Base-by-base conservation (phyloP, 352 stramenopile species). In the Phytophthora megakarya region DNA sequence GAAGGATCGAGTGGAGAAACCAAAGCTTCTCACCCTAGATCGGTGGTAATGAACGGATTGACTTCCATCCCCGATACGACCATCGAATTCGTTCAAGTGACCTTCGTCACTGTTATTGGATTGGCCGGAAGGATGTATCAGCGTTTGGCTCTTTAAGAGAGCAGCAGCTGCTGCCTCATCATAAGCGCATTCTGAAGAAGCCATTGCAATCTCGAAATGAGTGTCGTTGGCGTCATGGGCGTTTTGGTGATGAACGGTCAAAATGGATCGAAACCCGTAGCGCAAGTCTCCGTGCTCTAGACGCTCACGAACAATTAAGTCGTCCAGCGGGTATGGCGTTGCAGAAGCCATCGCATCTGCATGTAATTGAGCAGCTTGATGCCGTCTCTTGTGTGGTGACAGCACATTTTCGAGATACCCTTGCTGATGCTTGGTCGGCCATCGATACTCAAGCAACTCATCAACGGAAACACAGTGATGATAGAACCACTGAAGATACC, bases 401-500 rank as follows among this genome's bases (percentile, higher is more conserved):
- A 19, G 12, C 38, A 10, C 16, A 52, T 58, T 51, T 25, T 68
- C 26, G 6, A 59, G 21, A 22, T 47, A 23, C 32, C 57, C 38
- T 42, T 73, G 65, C 28, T 70, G 72, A 22, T 75, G 53, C 16
- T 75, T 75, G 0, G 51, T 78, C 5, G 77, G 81, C 81, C 81
- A 90, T 9, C 70, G 23, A 44, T 88, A 88, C 12, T 67, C 65
- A 0, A 90, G 58, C n/a, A 90, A 28, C 12, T 90, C 64, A 32
- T 90, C 81, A 10, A 84, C 78, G 0, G 72, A 86, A 38, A 65
- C 47, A 50, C 76, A 88, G 35, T 82, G 63, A 5, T 67, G 43
- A 46, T 88, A 88, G 50, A 90, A 90, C 81, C 81, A 88, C 26
- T 76, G 72, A 32, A 90, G 65, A 61, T 90, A 88, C 43, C 77